Conservation (phyloP, 495 filamentous ascomycete genomes). For the Penicillium malachiteum region DNA sequence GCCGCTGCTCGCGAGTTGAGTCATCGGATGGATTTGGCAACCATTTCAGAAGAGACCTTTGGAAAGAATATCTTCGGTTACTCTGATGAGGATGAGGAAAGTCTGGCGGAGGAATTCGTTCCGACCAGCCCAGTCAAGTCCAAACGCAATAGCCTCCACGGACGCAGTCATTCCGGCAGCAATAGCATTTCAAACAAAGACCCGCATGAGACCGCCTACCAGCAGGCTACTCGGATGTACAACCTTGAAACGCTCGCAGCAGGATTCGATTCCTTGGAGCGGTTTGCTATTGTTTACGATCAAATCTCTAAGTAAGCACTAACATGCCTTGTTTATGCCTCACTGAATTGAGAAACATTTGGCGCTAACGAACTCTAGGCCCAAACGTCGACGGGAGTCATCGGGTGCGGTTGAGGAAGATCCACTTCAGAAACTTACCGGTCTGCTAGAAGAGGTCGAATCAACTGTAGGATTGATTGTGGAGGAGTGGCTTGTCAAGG, state of each 20-base stretch:
- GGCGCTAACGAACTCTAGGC: conserved; percentile 15
- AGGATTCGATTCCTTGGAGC: conserved; percentile 65
- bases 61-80: conserved; percentile 41
- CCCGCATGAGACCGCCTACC: conserved; percentile 19
- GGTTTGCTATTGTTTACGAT: conserved; percentile 50
- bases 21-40: conserved; percentile 41
- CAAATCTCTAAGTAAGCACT: conserved; percentile 42
- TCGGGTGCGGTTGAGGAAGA: conserved; percentile 32
- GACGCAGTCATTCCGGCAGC: conserved; percentile 25
- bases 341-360: not conserved
- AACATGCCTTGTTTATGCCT: not conserved
- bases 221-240: conserved; percentile 61
- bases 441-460: conserved; percentile 33
- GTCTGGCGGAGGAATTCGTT: conserved; percentile 21
- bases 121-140: conserved; percentile 37
- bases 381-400: conserved; percentile 34
- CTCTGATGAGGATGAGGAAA: conserved; percentile 20
- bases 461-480: conserved; percentile 36
- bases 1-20: conserved; percentile 65
- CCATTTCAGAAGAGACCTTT: conserved; percentile 42
- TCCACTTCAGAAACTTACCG: conserved; percentile 32
- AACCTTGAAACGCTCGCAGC: conserved; percentile 71
- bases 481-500: conserved; percentile 38
- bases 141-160: conserved; percentile 23
- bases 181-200: conserved; percentile 8